Percentiles rank a stretch among this genome's conserved stretches.
These are phyloP conservation scores for Xylaria sp. DNA, from an alignment of 2,329 filamentous ascomycete genomes.

Conservation along the genomic window DNA sequence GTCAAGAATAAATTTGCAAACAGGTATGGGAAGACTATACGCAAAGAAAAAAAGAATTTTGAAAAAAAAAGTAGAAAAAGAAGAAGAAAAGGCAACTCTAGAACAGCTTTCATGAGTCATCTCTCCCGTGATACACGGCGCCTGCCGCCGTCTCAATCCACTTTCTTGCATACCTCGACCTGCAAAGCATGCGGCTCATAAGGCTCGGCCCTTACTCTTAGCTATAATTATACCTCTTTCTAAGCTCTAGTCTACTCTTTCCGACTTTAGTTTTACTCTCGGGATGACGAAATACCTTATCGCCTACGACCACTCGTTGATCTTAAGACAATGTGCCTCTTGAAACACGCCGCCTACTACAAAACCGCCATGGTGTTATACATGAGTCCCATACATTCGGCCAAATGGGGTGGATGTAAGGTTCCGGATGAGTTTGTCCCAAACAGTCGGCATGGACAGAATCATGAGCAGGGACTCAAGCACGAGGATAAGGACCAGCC, in stretches of 20 bases:
- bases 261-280: neutral
- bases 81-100: neutral
- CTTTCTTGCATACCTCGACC: slow-evolving; percentile 4
- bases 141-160: slow-evolving; percentile 15
- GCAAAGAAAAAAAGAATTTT: neutral
- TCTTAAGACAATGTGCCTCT: slow-evolving; percentile 15
- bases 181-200: slow-evolving; percentile 15
- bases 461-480: neutral
- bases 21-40: neutral
- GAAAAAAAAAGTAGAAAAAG: too few relatives aligned
- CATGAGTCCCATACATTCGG: slow-evolving; percentile 61
- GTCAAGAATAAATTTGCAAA: neutral
- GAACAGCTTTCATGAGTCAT: slow-evolving; percentile 22
- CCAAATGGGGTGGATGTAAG: slow-evolving; percentile 51
- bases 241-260: slow-evolving; percentile 11
- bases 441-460: neutral
- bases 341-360: neutral
- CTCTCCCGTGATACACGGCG: slow-evolving; percentile 17
- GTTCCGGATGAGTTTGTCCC: slow-evolving; percentile 35
- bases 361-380: slow-evolving; percentile 41
- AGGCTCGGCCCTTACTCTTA: slow-evolving; percentile 1
- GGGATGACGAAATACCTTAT: slow-evolving; percentile 15
- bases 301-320: neutral
- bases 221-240: slow-evolving; percentile 8
- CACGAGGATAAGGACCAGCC: neutral